Percentiles rank a stretch among this genome's conserved stretches.
phyloP scores from a whole-genome alignment of 2,329 filamentous ascomycete species.

The Scolecobasidium constrictum region DNA sequence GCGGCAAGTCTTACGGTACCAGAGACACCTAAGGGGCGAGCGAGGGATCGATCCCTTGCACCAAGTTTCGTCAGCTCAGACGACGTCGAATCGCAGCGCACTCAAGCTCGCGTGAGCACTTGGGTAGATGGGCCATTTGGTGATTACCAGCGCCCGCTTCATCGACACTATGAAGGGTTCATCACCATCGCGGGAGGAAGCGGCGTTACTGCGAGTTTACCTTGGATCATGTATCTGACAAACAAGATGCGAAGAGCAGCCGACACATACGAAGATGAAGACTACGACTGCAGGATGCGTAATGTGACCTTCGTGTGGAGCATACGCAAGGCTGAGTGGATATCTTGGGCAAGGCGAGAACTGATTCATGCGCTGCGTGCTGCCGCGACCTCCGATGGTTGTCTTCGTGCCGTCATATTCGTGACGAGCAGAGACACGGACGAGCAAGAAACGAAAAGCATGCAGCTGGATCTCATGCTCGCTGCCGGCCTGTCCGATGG shows the following conservation, averaged over 20 bases:
- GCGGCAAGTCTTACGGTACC: not conserved
- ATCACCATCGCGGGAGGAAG: slow-evolving; percentile 3
- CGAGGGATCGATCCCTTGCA: not conserved
- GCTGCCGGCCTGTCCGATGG: slow-evolving; percentile 2
- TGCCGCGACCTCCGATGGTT: not conserved
- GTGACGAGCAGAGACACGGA: slow-evolving; percentile 4
- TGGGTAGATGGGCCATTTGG: slow-evolving; percentile 9
- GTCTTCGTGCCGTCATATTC: slow-evolving; percentile 1
- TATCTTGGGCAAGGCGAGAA: slow-evolving; percentile 5
- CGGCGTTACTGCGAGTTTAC: slow-evolving; percentile 9
- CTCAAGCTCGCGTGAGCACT: slow-evolving; percentile 10
- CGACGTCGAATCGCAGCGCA: slow-evolving; percentile 7
- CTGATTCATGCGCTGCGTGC: slow-evolving; percentile 3
- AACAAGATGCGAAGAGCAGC: slow-evolving; percentile 5
- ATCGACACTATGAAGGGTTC: slow-evolving; percentile 7
- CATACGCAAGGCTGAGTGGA: slow-evolving; percentile 8
- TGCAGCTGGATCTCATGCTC: slow-evolving; percentile 5
- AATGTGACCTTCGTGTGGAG: slow-evolving; percentile 5
- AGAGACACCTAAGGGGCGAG: not conserved
- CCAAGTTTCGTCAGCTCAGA: slow-evolving; percentile 3
- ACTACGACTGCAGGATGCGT: slow-evolving; percentile 5
- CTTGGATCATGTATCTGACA: slow-evolving; percentile 12
- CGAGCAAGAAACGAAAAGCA: not conserved
- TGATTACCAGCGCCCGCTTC: not conserved
- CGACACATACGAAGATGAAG: not conserved